These are phyloP conservation scores for Kwoniella botswanensis DNA, from an alignment of 768 basidiomycete genomes.

Conservation along the genomic window DNA sequence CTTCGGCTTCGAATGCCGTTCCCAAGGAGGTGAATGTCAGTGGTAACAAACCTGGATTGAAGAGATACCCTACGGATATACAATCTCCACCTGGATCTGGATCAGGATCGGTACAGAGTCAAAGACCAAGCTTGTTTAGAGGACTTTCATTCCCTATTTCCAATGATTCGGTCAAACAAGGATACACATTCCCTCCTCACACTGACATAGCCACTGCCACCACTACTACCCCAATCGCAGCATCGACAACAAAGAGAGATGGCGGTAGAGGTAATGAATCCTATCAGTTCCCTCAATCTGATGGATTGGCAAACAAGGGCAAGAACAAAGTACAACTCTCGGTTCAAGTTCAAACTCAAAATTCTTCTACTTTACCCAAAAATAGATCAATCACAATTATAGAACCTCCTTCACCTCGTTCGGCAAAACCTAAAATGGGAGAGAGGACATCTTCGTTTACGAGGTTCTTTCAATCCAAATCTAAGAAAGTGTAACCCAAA, in stretches of 20 bases:
- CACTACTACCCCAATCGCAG: background rate
- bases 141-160: slow-evolving; percentile 1
- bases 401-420: slow-evolving; percentile 9
- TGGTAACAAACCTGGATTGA: background rate
- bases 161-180: background rate
- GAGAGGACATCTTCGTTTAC: slow-evolving; percentile 20
- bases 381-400: slow-evolving; percentile 19
- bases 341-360: background rate
- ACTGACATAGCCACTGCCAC: background rate
- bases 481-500: background rate
- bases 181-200: background rate
- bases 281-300: background rate
- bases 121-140: slow-evolving; percentile 1
- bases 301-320: background rate
- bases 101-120: background rate
- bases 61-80: background rate
- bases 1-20: background rate
- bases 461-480: slow-evolving; percentile 20
- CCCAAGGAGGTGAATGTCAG: no score
- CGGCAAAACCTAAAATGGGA: slow-evolving; percentile 12
- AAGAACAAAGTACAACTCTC: background rate
- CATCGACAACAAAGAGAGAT: background rate
- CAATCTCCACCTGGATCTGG: background rate
- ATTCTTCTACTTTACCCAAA: background rate
- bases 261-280: background rate